phyloP scores from a whole-genome alignment of 2,329 filamentous ascomycete genomes.

The Scedosporium apiospermum region DNA sequence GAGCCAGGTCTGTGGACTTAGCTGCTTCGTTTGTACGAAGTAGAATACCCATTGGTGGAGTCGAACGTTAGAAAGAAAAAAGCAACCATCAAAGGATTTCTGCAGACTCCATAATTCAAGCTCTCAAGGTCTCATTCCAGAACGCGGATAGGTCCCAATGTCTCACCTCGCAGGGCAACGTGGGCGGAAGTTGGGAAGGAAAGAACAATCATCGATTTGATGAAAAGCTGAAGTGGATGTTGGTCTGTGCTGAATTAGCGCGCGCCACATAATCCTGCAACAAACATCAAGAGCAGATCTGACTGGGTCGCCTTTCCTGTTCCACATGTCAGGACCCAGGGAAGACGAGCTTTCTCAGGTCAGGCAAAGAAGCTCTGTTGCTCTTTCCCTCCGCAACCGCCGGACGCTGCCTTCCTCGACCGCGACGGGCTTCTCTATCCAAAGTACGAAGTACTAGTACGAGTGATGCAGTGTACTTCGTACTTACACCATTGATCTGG shows the following conservation, averaged over 20 bases:
- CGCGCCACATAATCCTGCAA: constrained; percentile 83
- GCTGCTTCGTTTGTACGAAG: too few relatives aligned
- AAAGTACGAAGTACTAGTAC: too few relatives aligned
- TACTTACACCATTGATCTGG: too few relatives aligned
- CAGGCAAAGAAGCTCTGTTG: too few relatives aligned
- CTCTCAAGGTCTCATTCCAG: background rate
- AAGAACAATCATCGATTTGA: background rate
- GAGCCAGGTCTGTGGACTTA: too few relatives aligned
- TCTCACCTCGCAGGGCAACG: background rate
- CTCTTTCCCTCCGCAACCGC: too few relatives aligned
- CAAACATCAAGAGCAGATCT: constrained; percentile 79
- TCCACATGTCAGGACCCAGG: background rate
- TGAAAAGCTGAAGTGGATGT: background rate
- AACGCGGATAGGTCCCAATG: background rate
- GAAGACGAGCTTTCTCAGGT: background rate
- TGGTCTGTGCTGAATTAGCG: constrained; percentile 53
- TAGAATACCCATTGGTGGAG: too few relatives aligned
- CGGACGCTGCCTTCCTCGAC: too few relatives aligned
- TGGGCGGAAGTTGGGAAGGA: background rate
- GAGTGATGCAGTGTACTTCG: too few relatives aligned
- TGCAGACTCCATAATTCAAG: background rate
- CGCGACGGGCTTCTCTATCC: too few relatives aligned
- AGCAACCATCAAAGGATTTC: background rate
- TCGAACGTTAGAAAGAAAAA: background rate
- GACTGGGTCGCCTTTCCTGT: constrained; percentile 42